phyloP scores from a whole-genome alignment of 176 grass and related monocot genomes.

The Aegilops speltoides region DNA sequence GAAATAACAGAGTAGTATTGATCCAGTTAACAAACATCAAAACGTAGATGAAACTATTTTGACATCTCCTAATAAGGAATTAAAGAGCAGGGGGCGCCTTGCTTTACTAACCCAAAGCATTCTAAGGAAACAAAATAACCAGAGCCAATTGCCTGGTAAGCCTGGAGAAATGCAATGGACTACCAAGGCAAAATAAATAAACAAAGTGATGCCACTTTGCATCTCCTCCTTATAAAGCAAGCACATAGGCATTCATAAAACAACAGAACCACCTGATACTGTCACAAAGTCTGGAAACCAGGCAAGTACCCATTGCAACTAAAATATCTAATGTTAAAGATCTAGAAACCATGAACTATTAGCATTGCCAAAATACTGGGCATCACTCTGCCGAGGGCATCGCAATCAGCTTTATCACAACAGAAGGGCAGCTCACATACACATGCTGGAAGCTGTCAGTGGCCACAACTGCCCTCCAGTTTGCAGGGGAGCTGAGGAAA shows the following conservation, averaged over 20 bases:
- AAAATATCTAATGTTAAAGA: neutral
- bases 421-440: neutral
- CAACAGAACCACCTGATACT: too few species aligned
- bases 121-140: neutral
- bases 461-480: neutral
- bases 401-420: neutral
- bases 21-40: neutral
- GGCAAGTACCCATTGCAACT: too few species aligned
- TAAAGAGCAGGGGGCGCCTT: neutral
- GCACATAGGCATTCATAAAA: too few species aligned
- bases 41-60: neutral
- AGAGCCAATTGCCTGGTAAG: neutral
- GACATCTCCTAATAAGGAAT: neutral
- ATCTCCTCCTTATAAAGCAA: too few species aligned
- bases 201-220: too few species aligned
- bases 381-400: neutral
- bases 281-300: too few species aligned
- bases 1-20: neutral
- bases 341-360: neutral
- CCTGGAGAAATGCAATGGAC: neutral
- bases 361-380: neutral
- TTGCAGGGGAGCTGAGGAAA: neutral
- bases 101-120: neutral
- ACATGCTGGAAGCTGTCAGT: neutral
- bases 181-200: neutral